Conservation (phyloP, 306 rosid species). For the Trifolium repens region DNA sequence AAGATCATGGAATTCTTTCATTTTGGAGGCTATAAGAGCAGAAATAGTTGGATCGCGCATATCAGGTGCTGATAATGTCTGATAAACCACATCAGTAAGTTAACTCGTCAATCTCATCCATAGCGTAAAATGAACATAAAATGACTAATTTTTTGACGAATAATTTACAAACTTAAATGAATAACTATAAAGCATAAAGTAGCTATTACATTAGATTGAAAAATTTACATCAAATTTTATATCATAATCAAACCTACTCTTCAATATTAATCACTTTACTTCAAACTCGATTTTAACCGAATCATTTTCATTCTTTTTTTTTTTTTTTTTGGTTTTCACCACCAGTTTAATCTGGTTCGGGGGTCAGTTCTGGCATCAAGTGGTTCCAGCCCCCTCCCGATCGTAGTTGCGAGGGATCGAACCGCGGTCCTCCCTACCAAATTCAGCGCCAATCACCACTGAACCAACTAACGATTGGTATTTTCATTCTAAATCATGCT, state of each 20-base stretch:
- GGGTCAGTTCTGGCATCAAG: too few species aligned
- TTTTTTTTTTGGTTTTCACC: too few species aligned
- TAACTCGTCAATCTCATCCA: constrained; percentile 15
- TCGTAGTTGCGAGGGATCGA: too few species aligned
- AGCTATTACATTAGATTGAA: background rate
- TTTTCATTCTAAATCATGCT: background rate
- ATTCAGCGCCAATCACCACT: too few species aligned
- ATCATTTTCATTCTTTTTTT: background rate
- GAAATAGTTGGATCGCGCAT: constrained; percentile 69
- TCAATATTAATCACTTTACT: background rate
- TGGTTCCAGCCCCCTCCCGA: too few species aligned
- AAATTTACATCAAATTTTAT: background rate
- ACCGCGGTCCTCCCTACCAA: too few species aligned
- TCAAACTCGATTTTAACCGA: background rate
- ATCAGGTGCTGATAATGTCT: constrained; percentile 83
- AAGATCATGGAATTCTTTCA: constrained; percentile 87
- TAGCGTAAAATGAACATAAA: background rate
- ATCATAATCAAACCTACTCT: too few species aligned
- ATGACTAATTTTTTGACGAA: background rate
- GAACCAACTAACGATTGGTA: too few species aligned
- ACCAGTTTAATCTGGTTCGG: too few species aligned
- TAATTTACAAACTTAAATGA: too few species aligned
- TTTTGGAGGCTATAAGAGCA: constrained; percentile 69
- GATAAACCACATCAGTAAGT: constrained; percentile 33
- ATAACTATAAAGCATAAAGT: background rate